Percentiles rank a stretch among this genome's conserved stretches.
Evolutionary conservation across 176 grass and related monocot species (phyloP).

Genomic region (Metroxylon sagu): DNA sequence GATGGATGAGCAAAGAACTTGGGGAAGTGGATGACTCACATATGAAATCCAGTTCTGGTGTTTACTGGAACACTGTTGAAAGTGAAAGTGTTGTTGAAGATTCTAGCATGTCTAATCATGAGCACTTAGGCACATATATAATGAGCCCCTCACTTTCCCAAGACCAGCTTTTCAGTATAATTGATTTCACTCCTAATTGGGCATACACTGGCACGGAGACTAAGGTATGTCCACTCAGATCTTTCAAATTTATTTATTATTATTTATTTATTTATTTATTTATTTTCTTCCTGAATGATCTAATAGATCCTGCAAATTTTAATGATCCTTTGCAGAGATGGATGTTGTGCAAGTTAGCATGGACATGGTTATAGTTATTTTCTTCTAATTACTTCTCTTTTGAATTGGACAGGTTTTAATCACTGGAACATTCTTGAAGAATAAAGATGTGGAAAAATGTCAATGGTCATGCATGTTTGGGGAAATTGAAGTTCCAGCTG

Average conservation of each 20-base stretch:
- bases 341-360: too few relatives aligned
- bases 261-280: too few relatives aligned
- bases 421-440: conserved; percentile 88
- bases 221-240: conserved; percentile 38
- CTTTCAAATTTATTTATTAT: too few relatives aligned
- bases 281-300: too few relatives aligned
- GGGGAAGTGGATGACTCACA: conserved; percentile 65
- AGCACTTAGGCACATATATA: conserved; percentile 56
- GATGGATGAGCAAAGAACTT: conserved; percentile 94
- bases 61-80: conserved; percentile 60
- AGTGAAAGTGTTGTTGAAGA: conserved; percentile 56
- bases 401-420: conserved; percentile 59
- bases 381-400: neutral
- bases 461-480: conserved; percentile 99
- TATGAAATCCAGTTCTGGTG: conserved; percentile 66
- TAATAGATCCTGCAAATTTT: too few relatives aligned
- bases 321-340: too few relatives aligned
- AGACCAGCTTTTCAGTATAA: conserved; percentile 98
- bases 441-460: conserved; percentile 67
- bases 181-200: conserved; percentile 92
- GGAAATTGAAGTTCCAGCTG: conserved; percentile 71
- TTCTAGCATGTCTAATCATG: conserved; percentile 53
- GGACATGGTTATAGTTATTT: too few relatives aligned
- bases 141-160: conserved; percentile 86
- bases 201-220: conserved; percentile 34